phyloP scores from a whole-genome alignment of 768 basidiomycete genomes.

The Lactarius psammicola region DNA sequence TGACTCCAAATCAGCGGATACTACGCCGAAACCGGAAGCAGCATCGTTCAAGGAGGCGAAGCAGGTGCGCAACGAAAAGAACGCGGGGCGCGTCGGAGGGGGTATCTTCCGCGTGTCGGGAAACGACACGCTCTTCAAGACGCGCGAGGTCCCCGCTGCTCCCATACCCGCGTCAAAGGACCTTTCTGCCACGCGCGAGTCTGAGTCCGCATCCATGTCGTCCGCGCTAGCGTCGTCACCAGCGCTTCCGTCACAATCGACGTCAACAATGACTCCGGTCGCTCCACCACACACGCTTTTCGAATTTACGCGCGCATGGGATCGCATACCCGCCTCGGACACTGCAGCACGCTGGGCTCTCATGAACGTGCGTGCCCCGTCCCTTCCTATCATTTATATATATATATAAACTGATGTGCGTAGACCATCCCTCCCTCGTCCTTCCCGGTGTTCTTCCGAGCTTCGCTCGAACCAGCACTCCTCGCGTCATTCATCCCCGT shows the following conservation, averaged over 20 bases:
- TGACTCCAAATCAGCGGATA: conserved; percentile 13
- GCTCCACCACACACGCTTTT: conserved; percentile 48
- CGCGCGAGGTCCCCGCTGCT: conserved; percentile 29
- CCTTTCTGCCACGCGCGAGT: background rate
- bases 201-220: background rate
- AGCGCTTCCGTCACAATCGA: conserved; percentile 9
- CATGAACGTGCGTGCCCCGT: conserved; percentile 50
- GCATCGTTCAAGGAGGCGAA: conserved; percentile 59
- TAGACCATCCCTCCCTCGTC: conserved; percentile 55
- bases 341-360: conserved; percentile 54
- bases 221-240: conserved; percentile 4
- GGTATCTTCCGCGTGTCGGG: conserved; percentile 72
- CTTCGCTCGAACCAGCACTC: conserved; percentile 64
- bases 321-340: conserved; percentile 34
- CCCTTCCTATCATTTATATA: background rate
- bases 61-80: conserved; percentile 47
- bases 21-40: conserved; percentile 25
- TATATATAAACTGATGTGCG: background rate
- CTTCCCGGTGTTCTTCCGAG: conserved; percentile 64
- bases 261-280: conserved; percentile 22
- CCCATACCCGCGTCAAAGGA: no score
- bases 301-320: conserved; percentile 64
- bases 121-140: conserved; percentile 54
- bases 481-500: conserved; percentile 57
- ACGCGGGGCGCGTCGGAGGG: conserved; percentile 51